Evolutionary conservation across 768 basidiomycete species (phyloP).

Genomic region (Cystobasidium onofrii): DNA sequence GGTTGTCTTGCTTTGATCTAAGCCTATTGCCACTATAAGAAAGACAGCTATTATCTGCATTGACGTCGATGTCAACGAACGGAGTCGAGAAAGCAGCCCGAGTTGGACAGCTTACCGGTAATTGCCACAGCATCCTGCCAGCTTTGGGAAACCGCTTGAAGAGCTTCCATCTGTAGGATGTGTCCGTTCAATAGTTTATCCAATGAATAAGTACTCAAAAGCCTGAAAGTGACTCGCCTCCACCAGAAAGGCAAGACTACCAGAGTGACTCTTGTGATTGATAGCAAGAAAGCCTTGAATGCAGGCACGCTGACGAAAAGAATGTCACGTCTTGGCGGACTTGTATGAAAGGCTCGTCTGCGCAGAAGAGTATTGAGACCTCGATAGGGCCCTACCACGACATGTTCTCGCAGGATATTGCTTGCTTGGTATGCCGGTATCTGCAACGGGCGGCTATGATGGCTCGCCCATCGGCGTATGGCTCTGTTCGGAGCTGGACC

Average conservation of each 20-base stretch:
- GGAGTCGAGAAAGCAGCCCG: not conserved
- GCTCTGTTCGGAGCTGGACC: not conserved
- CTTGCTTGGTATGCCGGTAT: not conserved
- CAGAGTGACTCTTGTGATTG: constrained; percentile 44
- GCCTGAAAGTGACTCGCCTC: constrained; percentile 18
- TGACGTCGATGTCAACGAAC: not conserved
- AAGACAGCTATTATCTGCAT: constrained; percentile 47
- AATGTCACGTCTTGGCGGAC: constrained; percentile 45
- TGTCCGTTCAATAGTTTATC: not conserved
- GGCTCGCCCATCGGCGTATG: not conserved
- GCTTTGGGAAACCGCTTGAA: constrained; percentile 47
- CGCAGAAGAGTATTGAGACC: not conserved
- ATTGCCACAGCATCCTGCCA: constrained; percentile 46
- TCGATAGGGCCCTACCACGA: not conserved
- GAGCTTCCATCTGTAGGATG: constrained; percentile 40
- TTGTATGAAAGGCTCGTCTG: constrained; percentile 43
- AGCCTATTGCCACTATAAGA: constrained; percentile 48
- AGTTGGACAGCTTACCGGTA: constrained; percentile 45
- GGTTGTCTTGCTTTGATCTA: constrained; percentile 48
- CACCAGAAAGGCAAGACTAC: constrained; percentile 46
- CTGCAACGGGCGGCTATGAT: not conserved
- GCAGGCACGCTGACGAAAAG: constrained; percentile 50
- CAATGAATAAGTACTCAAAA: not conserved
- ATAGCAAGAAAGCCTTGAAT: constrained; percentile 48
- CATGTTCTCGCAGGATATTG: not conserved